phyloP scores from a whole-genome alignment of 2,329 filamentous ascomycete genomes.

The Nemania sp. region DNA sequence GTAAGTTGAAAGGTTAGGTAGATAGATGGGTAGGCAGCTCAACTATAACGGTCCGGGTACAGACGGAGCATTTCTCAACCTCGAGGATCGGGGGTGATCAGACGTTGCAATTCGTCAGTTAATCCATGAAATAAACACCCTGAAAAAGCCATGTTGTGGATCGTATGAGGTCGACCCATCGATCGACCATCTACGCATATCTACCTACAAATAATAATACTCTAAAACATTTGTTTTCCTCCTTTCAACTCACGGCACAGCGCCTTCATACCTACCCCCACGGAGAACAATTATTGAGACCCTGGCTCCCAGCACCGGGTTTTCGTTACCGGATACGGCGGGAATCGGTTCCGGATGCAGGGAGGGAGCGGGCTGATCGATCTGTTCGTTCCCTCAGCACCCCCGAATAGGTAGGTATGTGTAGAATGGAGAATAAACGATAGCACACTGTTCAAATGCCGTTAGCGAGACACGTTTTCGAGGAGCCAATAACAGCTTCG shows the following conservation, averaged over 20 bases:
- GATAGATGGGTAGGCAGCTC: slow-evolving; percentile 16
- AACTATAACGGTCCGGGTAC: neutral
- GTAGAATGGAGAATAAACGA: slow-evolving; percentile 24
- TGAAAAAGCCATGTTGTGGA: neutral
- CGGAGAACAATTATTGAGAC: slow-evolving; percentile 19
- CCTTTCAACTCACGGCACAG: neutral
- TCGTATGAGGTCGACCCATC: slow-evolving; percentile 33
- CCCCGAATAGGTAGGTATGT: slow-evolving; percentile 31
- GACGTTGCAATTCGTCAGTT: slow-evolving; percentile 16
- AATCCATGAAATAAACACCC: neutral
- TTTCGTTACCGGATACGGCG: slow-evolving; percentile 33
- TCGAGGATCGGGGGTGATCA: slow-evolving; percentile 16
- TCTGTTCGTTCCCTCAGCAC: slow-evolving; percentile 27
- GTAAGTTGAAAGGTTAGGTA: neutral
- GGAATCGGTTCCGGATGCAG: slow-evolving; percentile 39
- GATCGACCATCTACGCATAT: neutral
- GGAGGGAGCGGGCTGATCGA: slow-evolving; percentile 37
- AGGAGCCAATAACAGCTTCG: slow-evolving; percentile 11
- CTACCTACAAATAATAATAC: neutral
- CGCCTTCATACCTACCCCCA: slow-evolving; percentile 12
- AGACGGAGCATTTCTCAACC: slow-evolving; percentile 5
- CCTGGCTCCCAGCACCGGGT: slow-evolving; percentile 34
- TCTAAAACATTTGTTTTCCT: neutral
- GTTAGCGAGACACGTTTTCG: slow-evolving; percentile 10
- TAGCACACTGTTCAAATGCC: slow-evolving; percentile 19